Conservation (phyloP, 2,329 filamentous ascomycete genomes). For the Colletotrichum tropicale region DNA sequence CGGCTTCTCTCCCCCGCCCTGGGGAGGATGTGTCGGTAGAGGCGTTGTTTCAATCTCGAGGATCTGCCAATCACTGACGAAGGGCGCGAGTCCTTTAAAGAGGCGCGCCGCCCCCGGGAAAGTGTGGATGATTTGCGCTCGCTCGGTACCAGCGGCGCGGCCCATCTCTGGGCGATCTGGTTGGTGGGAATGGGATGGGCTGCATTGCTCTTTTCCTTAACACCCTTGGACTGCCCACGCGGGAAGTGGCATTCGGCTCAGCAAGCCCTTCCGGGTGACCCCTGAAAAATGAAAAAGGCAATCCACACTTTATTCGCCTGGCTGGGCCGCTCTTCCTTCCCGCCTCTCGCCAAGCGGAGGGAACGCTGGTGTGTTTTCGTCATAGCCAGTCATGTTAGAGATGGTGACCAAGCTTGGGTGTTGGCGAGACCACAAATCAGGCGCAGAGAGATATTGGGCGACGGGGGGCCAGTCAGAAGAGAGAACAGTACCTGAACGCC, state of each 20-base stretch:
- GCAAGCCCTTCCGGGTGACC: not conserved
- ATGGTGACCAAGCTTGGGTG: not conserved
- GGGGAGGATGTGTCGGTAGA: not conserved
- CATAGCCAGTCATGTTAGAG: not conserved
- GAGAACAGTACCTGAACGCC: constrained; percentile 4
- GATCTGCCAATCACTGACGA: not conserved
- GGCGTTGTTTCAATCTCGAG: constrained; percentile 3
- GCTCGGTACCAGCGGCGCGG: constrained; percentile 2
- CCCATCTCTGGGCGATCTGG: not conserved
- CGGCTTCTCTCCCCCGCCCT: not conserved
- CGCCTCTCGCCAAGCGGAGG: not conserved
- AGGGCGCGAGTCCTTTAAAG: not conserved
- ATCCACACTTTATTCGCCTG: not conserved
- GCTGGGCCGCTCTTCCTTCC: not conserved
- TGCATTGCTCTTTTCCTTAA: not conserved
- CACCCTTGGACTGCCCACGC: constrained; percentile 1
- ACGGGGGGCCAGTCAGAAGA: not conserved
- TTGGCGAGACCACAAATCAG: not conserved
- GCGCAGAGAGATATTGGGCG: not conserved
- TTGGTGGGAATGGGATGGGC: not conserved
- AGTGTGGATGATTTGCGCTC: not conserved
- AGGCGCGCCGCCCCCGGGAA: not conserved
- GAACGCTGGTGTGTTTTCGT: not conserved
- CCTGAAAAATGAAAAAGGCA: not conserved
- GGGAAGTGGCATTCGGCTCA: not conserved